phyloP scores from a whole-genome alignment of 257 asterid species.

The Forsythia suspensa region DNA sequence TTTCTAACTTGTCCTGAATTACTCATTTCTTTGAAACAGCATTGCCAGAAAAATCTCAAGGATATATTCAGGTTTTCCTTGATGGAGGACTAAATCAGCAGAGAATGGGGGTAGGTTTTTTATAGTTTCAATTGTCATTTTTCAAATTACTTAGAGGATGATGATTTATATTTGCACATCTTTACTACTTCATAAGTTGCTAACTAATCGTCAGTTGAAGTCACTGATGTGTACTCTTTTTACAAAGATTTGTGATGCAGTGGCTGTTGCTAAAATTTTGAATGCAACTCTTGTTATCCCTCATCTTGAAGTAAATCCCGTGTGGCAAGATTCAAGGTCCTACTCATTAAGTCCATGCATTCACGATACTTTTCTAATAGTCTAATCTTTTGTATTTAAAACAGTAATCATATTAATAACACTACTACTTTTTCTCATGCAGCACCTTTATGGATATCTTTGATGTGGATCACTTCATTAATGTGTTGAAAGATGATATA shows the following conservation, averaged over 20 bases:
- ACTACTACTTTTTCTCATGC: slow-evolving; percentile 20
- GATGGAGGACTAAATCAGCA: slow-evolving; percentile 99
- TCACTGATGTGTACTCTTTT: slow-evolving; percentile 23
- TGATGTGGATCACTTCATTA: slow-evolving; percentile 93
- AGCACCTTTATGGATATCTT: slow-evolving; percentile 90
- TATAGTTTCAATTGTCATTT: neutral
- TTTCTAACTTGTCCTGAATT: slow-evolving; percentile 1
- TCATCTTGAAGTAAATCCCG: slow-evolving; percentile 88
- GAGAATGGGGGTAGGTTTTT: slow-evolving; percentile 77
- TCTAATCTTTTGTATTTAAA: slow-evolving; percentile 11
- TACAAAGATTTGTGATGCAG: slow-evolving; percentile 92
- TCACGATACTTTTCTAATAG: neutral
- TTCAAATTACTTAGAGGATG: neutral
- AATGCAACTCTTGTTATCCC: slow-evolving; percentile 98
- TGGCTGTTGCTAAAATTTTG: slow-evolving; percentile 90
- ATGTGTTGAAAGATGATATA: slow-evolving; percentile 78
- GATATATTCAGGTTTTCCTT: slow-evolving; percentile 88
- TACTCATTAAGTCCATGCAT: slow-evolving; percentile 13
- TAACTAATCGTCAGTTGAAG: slow-evolving; percentile 2
- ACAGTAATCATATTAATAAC: slow-evolving; percentile 11
- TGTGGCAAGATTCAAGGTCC: slow-evolving; percentile 98
- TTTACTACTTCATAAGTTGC: neutral
- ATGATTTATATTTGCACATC: neutral
- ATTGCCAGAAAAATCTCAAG: slow-evolving; percentile 69
- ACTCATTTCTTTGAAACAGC: slow-evolving; percentile 35